A percentile compares a stretch with the other conserved stretches of the same genome.
phyloP scores from a whole-genome alignment of 352 stramenopile species.

The Globisporangium nunn region DNA sequence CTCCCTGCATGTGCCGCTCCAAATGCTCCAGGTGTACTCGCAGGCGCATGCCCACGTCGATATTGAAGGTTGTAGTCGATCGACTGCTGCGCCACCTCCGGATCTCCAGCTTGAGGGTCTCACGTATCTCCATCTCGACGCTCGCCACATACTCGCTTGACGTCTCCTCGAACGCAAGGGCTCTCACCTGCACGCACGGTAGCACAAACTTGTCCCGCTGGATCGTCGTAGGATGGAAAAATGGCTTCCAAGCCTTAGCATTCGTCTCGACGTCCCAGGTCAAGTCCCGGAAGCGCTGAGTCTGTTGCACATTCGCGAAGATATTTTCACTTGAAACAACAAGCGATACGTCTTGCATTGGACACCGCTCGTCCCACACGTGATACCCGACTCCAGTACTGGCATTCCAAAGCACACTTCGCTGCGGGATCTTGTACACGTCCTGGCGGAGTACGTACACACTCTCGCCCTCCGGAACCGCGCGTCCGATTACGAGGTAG shows the following conservation, averaged over 20 bases:
- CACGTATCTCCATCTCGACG: slow-evolving; percentile 71
- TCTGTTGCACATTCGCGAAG: slow-evolving; percentile 83
- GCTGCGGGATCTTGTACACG: slow-evolving; percentile 40
- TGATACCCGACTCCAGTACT: slow-evolving; percentile 75
- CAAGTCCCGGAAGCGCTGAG: slow-evolving; percentile 41
- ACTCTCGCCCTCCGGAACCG: slow-evolving; percentile 81
- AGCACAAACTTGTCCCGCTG: slow-evolving; percentile 21
- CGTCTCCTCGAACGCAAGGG: slow-evolving; percentile 59
- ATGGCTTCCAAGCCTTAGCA: slow-evolving; percentile 77
- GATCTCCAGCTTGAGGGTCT: slow-evolving; percentile 83
- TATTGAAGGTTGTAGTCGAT: slow-evolving; percentile 84
- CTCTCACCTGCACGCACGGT: slow-evolving; percentile 40
- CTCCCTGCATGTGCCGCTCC: slow-evolving; percentile 31
- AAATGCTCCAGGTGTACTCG: slow-evolving; percentile 59
- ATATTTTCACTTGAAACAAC: slow-evolving; percentile 88
- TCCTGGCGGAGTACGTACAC: slow-evolving; percentile 79
- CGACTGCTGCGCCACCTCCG: slow-evolving; percentile 82
- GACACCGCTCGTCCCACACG: slow-evolving; percentile 70
- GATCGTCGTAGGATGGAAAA: slow-evolving; percentile 37
- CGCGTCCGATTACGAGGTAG: slow-evolving; percentile 86
- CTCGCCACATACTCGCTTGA: slow-evolving; percentile 45
- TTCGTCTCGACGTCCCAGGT: slow-evolving; percentile 83
- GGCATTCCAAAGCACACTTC: slow-evolving; percentile 84
- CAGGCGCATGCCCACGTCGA: slow-evolving; percentile 78
- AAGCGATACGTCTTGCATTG: slow-evolving; percentile 78